phyloP scores from a whole-genome alignment of 2,329 filamentous ascomycete genomes.

The Pochonia chlamydosporia region DNA sequence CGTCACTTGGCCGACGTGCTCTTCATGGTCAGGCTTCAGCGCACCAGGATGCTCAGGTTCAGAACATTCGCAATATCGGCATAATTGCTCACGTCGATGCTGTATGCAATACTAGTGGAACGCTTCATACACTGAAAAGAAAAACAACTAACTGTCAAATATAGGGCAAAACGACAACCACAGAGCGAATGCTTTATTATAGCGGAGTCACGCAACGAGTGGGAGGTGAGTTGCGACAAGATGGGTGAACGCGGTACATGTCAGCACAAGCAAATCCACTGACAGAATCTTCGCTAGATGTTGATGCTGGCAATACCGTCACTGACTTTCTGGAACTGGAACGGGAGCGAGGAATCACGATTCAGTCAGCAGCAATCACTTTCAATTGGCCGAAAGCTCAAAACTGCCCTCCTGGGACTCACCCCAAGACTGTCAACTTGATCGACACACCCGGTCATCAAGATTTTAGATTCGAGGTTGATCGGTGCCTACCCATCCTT shows the following conservation, averaged over 20 bases:
- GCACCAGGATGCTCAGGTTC: constrained; percentile 20
- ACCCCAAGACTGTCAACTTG: constrained; percentile 70
- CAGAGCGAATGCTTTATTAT: constrained; percentile 98
- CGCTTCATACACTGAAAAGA: not conserved
- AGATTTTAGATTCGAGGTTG: constrained; percentile 94
- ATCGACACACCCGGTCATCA: constrained; percentile 97
- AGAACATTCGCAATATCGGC: constrained; percentile 83
- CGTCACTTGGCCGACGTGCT: not conserved
- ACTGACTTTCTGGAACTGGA: constrained; percentile 96
- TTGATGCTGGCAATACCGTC: constrained; percentile 93
- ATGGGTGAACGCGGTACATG: not conserved
- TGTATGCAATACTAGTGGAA: constrained; percentile 35
- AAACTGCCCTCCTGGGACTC: constrained; percentile 30
- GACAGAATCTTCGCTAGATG: constrained; percentile 47
- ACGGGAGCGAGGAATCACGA: constrained; percentile 87
- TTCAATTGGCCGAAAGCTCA: constrained; percentile 78
- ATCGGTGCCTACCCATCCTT: constrained; percentile 80
- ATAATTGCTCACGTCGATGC: constrained; percentile 99
- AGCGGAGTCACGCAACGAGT: constrained; percentile 83
- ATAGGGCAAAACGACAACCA: constrained; percentile 92
- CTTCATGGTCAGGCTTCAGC: constrained; percentile 9
- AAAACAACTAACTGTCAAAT: constrained; percentile 6
- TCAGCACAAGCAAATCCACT: not conserved
- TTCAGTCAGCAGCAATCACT: constrained; percentile 93
- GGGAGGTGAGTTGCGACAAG: constrained; percentile 48